Conservation (phyloP, 805 yeast genomes). For the Danielozyma ontarioensis region DNA sequence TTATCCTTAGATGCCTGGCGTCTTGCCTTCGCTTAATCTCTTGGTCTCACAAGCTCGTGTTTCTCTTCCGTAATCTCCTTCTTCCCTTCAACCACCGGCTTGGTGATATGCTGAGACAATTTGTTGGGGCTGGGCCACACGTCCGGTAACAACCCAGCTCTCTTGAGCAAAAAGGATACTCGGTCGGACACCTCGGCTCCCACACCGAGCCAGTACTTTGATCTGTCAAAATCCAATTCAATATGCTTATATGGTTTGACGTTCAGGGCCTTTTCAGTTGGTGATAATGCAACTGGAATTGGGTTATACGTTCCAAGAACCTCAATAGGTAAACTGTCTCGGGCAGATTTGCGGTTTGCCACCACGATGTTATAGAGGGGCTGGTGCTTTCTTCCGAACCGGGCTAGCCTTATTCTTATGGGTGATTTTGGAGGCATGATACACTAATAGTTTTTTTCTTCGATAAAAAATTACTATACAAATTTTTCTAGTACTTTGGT, state of each 20-base stretch:
- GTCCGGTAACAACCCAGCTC: slow-evolving; percentile 64
- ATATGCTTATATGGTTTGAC: slow-evolving; percentile 69
- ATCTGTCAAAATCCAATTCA: slow-evolving; percentile 77
- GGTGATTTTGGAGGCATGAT: slow-evolving; percentile 23
- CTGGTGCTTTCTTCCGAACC: slow-evolving; percentile 84
- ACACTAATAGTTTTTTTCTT: neutral
- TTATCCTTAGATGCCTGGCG: too few relatives aligned
- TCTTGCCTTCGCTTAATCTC: neutral
- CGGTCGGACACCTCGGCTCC: slow-evolving; percentile 93
- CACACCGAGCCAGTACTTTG: slow-evolving; percentile 95
- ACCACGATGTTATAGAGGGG: slow-evolving; percentile 94
- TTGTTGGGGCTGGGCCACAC: slow-evolving; percentile 53
- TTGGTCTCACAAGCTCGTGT: neutral
- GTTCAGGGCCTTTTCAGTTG: slow-evolving; percentile 54
- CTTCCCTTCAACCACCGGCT: neutral
- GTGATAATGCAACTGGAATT: slow-evolving; percentile 61
- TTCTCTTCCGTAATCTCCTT: neutral
- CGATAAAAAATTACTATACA: neutral
- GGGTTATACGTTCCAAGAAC: slow-evolving; percentile 95
- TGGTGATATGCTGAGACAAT: slow-evolving; percentile 13
- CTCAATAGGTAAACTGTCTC: slow-evolving; percentile 86
- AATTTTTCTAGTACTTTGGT: neutral
- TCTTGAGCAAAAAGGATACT: slow-evolving; percentile 69
- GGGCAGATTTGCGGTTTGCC: slow-evolving; percentile 67
- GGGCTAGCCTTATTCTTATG: slow-evolving; percentile 82